Percentiles rank a stretch among this genome's conserved stretches.
phyloP scores from a whole-genome alignment of 179 eudicot genomes.

The Spinacia oleracea region DNA sequence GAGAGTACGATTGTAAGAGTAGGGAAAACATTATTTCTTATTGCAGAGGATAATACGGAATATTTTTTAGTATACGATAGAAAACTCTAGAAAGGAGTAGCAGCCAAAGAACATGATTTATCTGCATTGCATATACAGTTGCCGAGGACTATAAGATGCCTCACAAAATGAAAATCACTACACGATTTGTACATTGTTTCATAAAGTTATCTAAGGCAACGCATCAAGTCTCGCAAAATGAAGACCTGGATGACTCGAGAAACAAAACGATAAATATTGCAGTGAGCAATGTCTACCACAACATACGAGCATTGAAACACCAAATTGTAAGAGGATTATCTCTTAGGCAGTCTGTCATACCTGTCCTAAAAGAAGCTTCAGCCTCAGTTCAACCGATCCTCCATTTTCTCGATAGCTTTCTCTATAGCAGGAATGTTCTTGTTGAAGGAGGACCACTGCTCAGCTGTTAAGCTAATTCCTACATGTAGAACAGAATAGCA shows the following conservation, averaged over 20 bases:
- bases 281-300: background rate
- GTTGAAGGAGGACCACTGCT: slow-evolving; percentile 76
- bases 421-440: slow-evolving; percentile 79
- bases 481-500: background rate
- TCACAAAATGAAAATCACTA: background rate
- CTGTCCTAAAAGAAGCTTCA: background rate
- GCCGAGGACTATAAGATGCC: background rate
- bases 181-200: background rate
- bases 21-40: too few species aligned
- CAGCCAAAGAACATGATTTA: background rate
- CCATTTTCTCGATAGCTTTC: slow-evolving; percentile 75
- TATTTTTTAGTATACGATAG: background rate
- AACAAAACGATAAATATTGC: background rate
- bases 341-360: background rate
- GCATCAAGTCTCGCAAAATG: background rate
- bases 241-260: background rate
- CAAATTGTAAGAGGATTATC: background rate
- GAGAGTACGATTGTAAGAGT: too few species aligned
- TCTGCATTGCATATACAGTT: background rate
- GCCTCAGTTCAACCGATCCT: slow-evolving; percentile 42
- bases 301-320: background rate
- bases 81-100: background rate
- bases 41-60: too few species aligned
- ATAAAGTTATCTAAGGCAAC: background rate
- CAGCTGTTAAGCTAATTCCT: slow-evolving; percentile 89